A percentile compares a stretch with the other conserved stretches of the same genome.
These are phyloP conservation scores for Debaryomyces sp. DNA, from an alignment of 1,139 yeast genomes.

Conservation along the genomic window DNA sequence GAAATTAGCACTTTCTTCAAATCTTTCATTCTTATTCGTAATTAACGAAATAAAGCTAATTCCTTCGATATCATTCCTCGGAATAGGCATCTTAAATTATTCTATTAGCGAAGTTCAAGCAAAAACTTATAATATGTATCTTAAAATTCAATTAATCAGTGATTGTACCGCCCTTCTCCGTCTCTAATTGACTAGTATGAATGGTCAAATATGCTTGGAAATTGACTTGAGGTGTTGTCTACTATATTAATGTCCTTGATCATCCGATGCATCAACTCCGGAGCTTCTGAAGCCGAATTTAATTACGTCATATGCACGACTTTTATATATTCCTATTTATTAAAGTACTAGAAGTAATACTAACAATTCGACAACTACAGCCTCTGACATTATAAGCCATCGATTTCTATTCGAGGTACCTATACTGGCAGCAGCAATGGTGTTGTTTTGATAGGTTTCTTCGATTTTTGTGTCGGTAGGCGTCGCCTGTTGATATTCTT, in stretches of 20 bases:
- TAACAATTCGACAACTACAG: neutral
- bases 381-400: neutral
- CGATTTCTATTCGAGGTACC: neutral
- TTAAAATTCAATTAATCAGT: neutral
- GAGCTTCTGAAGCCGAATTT: constrained; percentile 7
- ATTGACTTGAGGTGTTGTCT: neutral
- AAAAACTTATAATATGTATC: neutral
- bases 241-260: neutral
- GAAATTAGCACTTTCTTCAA: constrained; percentile 50
- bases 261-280: constrained; percentile 5
- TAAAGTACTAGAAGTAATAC: neutral
- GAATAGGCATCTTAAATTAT: neutral
- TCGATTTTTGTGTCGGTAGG: neutral
- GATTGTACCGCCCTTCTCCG: neutral
- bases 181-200: neutral
- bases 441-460: neutral
- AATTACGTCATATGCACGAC: constrained; percentile 4
- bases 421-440: neutral
- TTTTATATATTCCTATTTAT: neutral
- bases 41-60: constrained; percentile 58
- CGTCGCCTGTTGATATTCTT: neutral
- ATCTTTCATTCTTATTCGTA: constrained; percentile 52
- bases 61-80: constrained; percentile 18
- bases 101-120: neutral
- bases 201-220: neutral